Evolutionary conservation across 352 stramenopile genomes (phyloP).

Genomic region (Thraustochytrium sp.): DNA sequence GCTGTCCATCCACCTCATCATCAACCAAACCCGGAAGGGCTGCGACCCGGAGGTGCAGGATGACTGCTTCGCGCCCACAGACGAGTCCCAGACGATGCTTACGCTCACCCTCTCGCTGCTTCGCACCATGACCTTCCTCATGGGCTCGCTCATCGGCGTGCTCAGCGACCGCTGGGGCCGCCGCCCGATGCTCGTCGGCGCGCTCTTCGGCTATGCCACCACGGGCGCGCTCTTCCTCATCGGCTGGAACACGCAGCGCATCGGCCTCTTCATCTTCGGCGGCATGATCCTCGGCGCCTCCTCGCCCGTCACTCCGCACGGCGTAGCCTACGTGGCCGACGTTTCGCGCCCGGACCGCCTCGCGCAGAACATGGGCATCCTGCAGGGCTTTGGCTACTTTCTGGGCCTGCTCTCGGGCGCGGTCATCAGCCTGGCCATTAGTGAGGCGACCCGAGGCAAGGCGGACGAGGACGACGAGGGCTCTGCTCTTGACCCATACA

Average conservation of each 20-base stretch:
- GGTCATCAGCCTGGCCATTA: neutral
- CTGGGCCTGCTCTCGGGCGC: slow-evolving; percentile 10
- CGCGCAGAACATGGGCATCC: neutral
- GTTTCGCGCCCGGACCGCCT: neutral
- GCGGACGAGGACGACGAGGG: neutral
- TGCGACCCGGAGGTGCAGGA: neutral
- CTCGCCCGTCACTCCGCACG: neutral
- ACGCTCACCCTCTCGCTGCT: neutral
- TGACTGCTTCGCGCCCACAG: slow-evolving; percentile 16
- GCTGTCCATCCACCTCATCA: neutral
- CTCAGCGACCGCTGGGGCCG: neutral
- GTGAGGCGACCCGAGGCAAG: neutral
- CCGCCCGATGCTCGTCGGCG: neutral
- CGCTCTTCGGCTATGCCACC: neutral
- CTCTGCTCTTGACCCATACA: neutral
- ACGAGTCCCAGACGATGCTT: neutral
- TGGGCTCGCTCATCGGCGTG: too few relatives aligned
- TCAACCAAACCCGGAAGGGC: slow-evolving; percentile 16
- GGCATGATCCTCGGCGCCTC: neutral
- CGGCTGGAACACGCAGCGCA: slow-evolving; percentile 6
- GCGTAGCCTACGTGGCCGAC: slow-evolving; percentile 8
- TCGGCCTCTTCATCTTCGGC: too few relatives aligned
- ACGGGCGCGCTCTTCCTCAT: neutral
- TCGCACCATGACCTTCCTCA: too few relatives aligned
- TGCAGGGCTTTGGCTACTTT: slow-evolving; percentile 35